Base-by-base conservation (phyloP, 345 rosid species). In the Abelmoschus esculentus region DNA sequence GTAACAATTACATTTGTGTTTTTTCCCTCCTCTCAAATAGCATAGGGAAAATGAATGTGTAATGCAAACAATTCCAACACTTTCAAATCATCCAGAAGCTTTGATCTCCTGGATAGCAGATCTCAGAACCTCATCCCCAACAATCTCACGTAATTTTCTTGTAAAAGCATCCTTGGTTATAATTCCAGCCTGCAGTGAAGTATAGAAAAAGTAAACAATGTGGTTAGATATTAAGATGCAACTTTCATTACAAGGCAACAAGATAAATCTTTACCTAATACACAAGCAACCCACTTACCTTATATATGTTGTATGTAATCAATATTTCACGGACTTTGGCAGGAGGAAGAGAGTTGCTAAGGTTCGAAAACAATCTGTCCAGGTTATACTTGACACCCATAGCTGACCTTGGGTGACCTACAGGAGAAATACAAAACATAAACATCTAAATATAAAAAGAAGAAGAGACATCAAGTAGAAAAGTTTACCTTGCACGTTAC, bases 281-380 rank as follows among this genome's bases (percentile, higher is more conserved):
- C 11, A 40, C 44, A 40, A 40, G 44, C 44, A 9, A 5, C 3
- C 11, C 11, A 40, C 70, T 79, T 75, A 73, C 89, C 83, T 46
- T 76, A 66, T 44, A 79, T 15, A 52, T 58, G 32, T 57, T 66
- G 74, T 68, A 79, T 62, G 78, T 54, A 4, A 34, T 70, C 67
- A 32, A 61, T 71, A 76, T 72, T 74, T 80, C 80, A 67, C 18
- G 74, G 36, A 75, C 15, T 76, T 85, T 76, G 68, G 64, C 7
- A 13, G 82, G 80, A 66, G 83, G 78, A 3, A 85, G 86, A 17
- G 32, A 73, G 65, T 47, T 64, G 77, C 52, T 81, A 63, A 85
- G 62, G 61, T 75, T 83, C 18, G 75, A 70, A 66, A 83, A 52
- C 31, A 81, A 71, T 34, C 71, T 72, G 44, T 74, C 80, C 54